These are phyloP conservation scores for Dactylis glomerata DNA, from an alignment of 176 grass and related monocot species.

Conservation along the genomic window DNA sequence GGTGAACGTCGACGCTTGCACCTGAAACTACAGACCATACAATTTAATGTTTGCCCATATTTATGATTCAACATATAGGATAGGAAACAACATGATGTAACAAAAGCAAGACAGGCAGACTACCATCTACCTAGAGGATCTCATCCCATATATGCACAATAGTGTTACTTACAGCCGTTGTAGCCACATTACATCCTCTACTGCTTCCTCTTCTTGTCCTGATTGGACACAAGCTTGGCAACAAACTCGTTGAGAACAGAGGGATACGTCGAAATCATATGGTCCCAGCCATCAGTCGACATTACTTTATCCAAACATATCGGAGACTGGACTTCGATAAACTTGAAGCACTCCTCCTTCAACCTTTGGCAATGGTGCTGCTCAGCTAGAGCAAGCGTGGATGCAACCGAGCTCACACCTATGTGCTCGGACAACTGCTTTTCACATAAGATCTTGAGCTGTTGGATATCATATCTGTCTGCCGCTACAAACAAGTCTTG, in stretches of 20 bases:
- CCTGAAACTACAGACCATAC: neutral
- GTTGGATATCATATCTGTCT: neutral
- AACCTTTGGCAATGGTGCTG: neutral
- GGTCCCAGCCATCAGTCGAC: neutral
- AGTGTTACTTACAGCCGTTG: neutral
- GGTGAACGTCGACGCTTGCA: neutral
- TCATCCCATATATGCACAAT: neutral
- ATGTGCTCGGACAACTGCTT: neutral
- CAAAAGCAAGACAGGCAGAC: neutral
- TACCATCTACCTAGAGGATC: neutral
- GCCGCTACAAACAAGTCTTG: neutral
- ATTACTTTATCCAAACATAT: neutral
- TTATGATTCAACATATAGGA: neutral
- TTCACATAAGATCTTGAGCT: neutral
- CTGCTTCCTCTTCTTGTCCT: neutral
- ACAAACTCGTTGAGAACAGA: neutral
- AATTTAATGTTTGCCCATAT: neutral
- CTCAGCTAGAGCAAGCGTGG: neutral
- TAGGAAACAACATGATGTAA: neutral
- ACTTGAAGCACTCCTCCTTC: neutral
- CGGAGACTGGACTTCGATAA: neutral
- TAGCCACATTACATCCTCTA: neutral
- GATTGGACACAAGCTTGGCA: neutral
- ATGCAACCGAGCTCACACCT: neutral
- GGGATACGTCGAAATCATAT: neutral